Percentiles rank a stretch among this genome's conserved stretches.
Evolutionary conservation across 495 filamentous ascomycete species (phyloP).

Genomic region (Neurospora discreta): DNA sequence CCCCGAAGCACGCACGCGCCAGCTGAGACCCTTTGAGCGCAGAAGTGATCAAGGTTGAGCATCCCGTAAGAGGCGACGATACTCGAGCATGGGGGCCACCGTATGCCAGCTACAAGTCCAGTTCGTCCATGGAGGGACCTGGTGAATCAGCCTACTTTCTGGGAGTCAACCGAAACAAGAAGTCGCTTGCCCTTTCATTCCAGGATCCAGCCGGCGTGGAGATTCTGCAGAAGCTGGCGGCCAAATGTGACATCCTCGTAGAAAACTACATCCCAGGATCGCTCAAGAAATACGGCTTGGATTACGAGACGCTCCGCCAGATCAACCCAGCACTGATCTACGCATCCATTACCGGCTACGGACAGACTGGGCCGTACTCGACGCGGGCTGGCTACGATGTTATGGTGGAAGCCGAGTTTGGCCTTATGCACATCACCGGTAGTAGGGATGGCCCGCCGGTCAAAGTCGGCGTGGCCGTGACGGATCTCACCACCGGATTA

Average conservation of each 20-base stretch:
- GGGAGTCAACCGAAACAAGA: constrained; percentile 90
- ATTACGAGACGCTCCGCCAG: constrained; percentile 64
- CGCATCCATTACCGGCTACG: constrained; percentile 56
- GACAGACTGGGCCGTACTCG: constrained; percentile 87
- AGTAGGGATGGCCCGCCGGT: constrained; percentile 79
- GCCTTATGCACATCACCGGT: constrained; percentile 96
- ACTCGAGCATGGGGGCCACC: constrained; percentile 95
- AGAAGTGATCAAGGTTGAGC: constrained; percentile 94
- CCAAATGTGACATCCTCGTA: constrained; percentile 82
- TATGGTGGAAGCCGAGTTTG: constrained; percentile 98
- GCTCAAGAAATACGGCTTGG: constrained; percentile 83
- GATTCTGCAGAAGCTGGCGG: constrained; percentile 74
- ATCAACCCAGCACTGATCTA: constrained; percentile 72
- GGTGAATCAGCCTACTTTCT: constrained; percentile 96
- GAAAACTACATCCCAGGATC: constrained; percentile 93
- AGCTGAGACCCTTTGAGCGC: constrained; percentile 47
- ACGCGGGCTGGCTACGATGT: constrained; percentile 92
- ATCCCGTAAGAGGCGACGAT: constrained; percentile 84
- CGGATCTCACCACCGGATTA: constrained; percentile 89
- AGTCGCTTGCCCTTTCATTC: constrained; percentile 85
- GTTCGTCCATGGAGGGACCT: constrained; percentile 51
- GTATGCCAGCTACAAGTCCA: constrained; percentile 62
- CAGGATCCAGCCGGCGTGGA: constrained; percentile 70
- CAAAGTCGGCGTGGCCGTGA: constrained; percentile 95
- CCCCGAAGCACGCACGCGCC: background rate